Evolutionary conservation across 2,329 filamentous ascomycete genomes (phyloP), one percentile per base, ranked within the genome.

Genomic region (Pyrenophora tritici-repentis): DNA sequence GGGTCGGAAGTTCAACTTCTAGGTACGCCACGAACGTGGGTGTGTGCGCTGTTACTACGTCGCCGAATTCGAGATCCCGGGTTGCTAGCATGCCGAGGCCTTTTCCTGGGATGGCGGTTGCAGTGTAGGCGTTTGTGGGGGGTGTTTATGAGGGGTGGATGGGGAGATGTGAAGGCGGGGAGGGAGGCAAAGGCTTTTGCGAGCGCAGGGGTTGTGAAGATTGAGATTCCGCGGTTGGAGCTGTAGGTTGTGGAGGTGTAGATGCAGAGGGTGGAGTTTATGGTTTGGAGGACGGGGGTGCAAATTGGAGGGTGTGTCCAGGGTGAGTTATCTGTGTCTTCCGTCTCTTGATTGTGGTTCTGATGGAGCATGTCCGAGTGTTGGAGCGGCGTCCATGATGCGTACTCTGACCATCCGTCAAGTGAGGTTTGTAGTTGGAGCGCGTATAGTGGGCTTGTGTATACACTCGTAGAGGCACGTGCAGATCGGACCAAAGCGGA

Each of bases 1-100:
- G 14, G 0, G 68, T 71, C 1, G 46, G 22, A 0, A 73, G 56
- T 6, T 68, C 65, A 1, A 47, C 34, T 41, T 73, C 71, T 0
- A 71, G 49, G 39, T 65, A 62, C 1, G 70, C 71, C 2, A 73
- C 40, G 2, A 73, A 59, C 0, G 61, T 67, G 1, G 71, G 71
- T 3, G 70, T 73, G 41, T 72, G 61, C 0, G 61, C 61, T 1
- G 67, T 68, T 10, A 73, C 54, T 3, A 54, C 37, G 17, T 71
- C 64, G 26, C 60, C 59, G 18, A 65, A 64, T 0, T 35, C 29
- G 1, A 73, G 52, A 0, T 50, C 14, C 2, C 51, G 50, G 3
- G 59, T 55, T 0, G 71, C 68, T 4, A 72, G 47, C 60, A 72
- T 65, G 6, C 68, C 71, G 14, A 67, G 57, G 4, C 71, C 71